Conservation (phyloP, 306 rosid species). For the Elaeagnus macrophylla region DNA sequence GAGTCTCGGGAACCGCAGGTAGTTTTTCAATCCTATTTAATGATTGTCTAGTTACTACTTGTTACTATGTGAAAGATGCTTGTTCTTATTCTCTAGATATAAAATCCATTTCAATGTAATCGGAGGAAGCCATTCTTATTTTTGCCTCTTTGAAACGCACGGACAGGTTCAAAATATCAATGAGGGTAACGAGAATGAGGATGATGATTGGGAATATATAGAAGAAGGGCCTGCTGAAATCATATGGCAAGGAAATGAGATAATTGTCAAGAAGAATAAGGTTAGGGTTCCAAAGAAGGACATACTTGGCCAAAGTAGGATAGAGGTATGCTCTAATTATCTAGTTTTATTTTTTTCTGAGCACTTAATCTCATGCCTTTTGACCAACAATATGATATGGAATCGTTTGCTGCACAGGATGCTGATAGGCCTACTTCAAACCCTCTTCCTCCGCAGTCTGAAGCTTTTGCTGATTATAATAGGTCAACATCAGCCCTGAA, state of each 20-base stretch:
- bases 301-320: conserved; percentile 9
- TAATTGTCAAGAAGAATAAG: conserved; percentile 60
- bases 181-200: conserved; percentile 23
- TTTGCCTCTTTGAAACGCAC: conserved; percentile 2
- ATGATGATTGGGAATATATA: conserved; percentile 45
- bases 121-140: background rate
- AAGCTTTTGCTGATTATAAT: conserved; percentile 30
- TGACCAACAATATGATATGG: background rate
- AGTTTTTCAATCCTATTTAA: background rate
- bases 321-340: conserved; percentile 25
- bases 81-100: too few species aligned
- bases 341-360: background rate
- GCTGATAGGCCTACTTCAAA: conserved; percentile 64
- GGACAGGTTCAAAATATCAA: conserved; percentile 30
- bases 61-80: background rate
- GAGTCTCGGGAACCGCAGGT: conserved; percentile 33
- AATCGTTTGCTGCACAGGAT: conserved; percentile 24
- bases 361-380: background rate
- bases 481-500: conserved; percentile 28
- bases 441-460: conserved; percentile 80
- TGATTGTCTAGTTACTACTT: background rate
- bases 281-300: conserved; percentile 42
- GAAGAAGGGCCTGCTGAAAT: conserved; percentile 72
- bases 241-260: conserved; percentile 83
- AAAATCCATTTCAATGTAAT: background rate